Conservation (phyloP, 2,329 filamentous ascomycete genomes). For the Fusarium napiforme region DNA sequence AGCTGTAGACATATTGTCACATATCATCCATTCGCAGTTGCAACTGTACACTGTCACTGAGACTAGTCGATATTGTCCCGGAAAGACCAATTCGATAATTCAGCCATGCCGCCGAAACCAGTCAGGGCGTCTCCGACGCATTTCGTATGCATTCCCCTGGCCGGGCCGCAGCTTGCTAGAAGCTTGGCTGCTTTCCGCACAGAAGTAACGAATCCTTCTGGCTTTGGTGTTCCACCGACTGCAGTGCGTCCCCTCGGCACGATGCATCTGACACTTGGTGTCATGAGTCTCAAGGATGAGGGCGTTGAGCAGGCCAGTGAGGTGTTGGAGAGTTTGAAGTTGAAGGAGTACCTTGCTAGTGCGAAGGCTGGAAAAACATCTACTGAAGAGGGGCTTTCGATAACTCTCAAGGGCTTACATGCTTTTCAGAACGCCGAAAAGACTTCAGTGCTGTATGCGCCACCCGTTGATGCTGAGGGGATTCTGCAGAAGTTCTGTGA, state of each 20-base stretch:
- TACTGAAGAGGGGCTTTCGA: constrained; percentile 42
- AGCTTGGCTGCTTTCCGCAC: constrained; percentile 71
- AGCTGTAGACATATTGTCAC: not conserved
- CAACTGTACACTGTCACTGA: not conserved
- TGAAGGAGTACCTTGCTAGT: constrained; percentile 53
- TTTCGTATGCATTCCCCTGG: constrained; percentile 80
- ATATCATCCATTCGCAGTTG: not conserved
- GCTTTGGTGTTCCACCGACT: constrained; percentile 66
- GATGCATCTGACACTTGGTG: constrained; percentile 86
- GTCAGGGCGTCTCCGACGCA: constrained; percentile 68
- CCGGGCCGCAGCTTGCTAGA: constrained; percentile 71
- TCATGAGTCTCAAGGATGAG: constrained; percentile 76
- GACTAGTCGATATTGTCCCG: not conserved
- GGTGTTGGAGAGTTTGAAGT: constrained; percentile 53
- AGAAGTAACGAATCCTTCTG: constrained; percentile 61
- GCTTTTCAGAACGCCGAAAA: constrained; percentile 69
- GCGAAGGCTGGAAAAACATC: constrained; percentile 29
- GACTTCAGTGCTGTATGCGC: constrained; percentile 73
- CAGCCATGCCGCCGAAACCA: constrained; percentile 48
- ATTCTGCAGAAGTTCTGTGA: constrained; percentile 68
- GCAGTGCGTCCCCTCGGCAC: constrained; percentile 83
- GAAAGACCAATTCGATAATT: not conserved
- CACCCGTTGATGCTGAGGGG: constrained; percentile 64
- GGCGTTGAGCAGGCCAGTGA: constrained; percentile 57
- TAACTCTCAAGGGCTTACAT: constrained; percentile 66